phyloP scores from a whole-genome alignment of 345 rosid species.

The Streptanthus diversifolius region DNA sequence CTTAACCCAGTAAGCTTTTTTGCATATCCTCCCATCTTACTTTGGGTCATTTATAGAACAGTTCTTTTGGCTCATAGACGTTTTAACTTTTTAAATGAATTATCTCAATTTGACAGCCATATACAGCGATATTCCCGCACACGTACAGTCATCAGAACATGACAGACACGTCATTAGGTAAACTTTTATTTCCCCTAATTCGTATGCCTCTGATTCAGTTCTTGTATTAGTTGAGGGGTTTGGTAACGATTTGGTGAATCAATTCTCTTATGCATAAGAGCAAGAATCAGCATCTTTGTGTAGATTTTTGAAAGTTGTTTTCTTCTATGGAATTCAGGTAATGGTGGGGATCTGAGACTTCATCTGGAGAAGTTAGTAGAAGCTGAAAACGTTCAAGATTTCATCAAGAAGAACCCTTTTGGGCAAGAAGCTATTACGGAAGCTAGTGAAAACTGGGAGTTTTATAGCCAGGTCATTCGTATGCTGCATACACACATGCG shows the following conservation, averaged over 20 bases:
- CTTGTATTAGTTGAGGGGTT: background rate
- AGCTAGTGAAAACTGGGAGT: conserved; percentile 55
- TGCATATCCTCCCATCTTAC: background rate
- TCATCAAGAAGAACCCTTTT: conserved; percentile 58
- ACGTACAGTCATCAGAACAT: conserved; percentile 49
- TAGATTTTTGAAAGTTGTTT: background rate
- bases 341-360: conserved; percentile 62
- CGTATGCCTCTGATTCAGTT: background rate
- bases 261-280: background rate
- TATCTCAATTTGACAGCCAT: conserved; percentile 39
- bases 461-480: conserved; percentile 42
- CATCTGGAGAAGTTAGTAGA: conserved; percentile 54
- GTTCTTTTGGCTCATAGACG: background rate
- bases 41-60: background rate
- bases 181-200: background rate
- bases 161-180: conserved; percentile 66
- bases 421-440: conserved; percentile 67
- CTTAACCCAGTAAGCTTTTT: conserved; percentile 78
- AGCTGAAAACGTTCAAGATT: conserved; percentile 55
- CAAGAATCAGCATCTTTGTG: background rate
- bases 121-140: conserved; percentile 74
- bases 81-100: background rate
- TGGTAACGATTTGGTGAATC: background rate
- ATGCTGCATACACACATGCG: background rate
- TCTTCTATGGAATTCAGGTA: conserved; percentile 41